phyloP scores from a whole-genome alignment of 176 grass and related monocot species.

The Calamus simplicifolius region DNA sequence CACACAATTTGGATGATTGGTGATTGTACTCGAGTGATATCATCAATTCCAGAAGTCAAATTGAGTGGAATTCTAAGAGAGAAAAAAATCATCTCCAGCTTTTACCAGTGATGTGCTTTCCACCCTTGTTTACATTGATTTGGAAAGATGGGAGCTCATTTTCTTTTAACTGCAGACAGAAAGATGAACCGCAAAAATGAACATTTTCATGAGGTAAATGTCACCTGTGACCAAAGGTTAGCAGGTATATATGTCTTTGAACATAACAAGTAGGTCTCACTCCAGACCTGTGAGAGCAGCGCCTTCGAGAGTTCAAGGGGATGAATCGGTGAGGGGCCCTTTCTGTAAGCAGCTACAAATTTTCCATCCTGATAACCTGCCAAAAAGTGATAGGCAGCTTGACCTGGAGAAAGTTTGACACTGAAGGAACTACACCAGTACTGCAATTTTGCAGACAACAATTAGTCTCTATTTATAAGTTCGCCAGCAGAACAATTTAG shows the following conservation, averaged over 20 bases:
- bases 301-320: conserved; percentile 55
- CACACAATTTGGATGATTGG: conserved; percentile 2
- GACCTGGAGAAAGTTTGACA: conserved; percentile 69
- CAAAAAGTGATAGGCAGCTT: conserved; percentile 87
- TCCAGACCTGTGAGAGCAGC: conserved; percentile 38
- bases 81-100: conserved; percentile 4
- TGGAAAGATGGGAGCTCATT: conserved; percentile 51
- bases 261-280: no score
- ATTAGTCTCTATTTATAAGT: no score
- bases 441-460: conserved; percentile 26
- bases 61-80: no score
- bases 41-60: conserved; percentile 5
- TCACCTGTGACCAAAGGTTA: no score
- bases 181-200: no score
- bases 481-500: no score
- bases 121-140: conserved; percentile 58
- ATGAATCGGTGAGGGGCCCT: conserved; percentile 38
- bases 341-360: conserved; percentile 62
- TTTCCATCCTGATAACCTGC: conserved; percentile 71
- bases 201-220: no score
- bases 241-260: no score
- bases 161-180: conserved; percentile 56
- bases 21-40: not conserved
- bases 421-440: conserved; percentile 38
- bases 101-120: conserved; percentile 50